Evolutionary conservation across 2,329 filamentous ascomycete genomes (phyloP).

Genomic region (Colletotrichum noveboracense): DNA sequence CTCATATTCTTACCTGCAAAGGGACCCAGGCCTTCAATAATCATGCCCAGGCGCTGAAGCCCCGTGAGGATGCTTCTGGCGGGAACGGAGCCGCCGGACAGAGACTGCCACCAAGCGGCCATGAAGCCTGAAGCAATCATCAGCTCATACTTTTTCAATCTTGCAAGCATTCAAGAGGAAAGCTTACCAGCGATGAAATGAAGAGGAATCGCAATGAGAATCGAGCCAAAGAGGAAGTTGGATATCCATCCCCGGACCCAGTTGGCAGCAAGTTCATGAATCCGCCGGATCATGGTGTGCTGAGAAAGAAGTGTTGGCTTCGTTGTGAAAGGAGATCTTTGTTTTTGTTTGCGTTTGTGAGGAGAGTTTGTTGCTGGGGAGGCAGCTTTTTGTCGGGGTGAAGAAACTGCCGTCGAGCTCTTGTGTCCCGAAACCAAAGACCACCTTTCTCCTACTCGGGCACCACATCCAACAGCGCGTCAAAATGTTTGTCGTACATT

Average conservation of each 20-base stretch:
- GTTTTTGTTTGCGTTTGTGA: neutral
- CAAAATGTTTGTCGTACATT: fast-evolving
- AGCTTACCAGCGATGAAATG: neutral
- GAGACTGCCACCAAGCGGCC: neutral
- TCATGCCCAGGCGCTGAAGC: neutral
- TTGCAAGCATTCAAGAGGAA: fast-evolving
- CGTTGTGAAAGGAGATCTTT: neutral
- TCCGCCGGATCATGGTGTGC: neutral
- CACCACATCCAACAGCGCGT: neutral
- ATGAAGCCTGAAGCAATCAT: neutral
- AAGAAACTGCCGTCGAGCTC: neutral
- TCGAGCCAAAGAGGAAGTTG: neutral
- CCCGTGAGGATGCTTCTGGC: neutral
- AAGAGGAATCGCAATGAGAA: neutral
- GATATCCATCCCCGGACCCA: neutral
- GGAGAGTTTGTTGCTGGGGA: fast-evolving
- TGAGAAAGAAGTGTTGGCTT: neutral
- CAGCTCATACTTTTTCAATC: neutral
- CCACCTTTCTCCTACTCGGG: neutral
- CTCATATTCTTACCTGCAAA: neutral
- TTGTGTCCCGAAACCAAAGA: neutral
- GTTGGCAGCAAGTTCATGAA: neutral
- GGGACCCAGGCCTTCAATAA: neutral
- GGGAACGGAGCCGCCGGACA: neutral
- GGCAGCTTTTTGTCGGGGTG: neutral